Conservation (phyloP, 129 eudicot species). For the Cynara cardunculus region DNA sequence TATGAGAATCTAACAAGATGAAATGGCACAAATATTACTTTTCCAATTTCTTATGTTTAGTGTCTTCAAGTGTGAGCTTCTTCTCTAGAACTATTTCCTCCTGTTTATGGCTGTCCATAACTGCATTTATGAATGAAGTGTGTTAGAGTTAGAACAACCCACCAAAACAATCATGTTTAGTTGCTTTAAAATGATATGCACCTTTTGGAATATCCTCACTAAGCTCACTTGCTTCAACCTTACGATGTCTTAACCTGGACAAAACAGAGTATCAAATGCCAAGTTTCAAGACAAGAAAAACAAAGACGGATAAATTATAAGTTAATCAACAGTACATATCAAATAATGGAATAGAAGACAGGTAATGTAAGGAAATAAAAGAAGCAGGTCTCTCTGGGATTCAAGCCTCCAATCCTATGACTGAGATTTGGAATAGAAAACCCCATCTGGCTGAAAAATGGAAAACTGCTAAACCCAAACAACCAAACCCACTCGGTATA, state of each 20-base stretch:
- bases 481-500: neutral
- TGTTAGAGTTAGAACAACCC: slow-evolving; percentile 17
- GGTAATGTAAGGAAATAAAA: neutral
- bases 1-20: neutral
- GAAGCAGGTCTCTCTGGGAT: neutral
- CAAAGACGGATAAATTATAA: neutral
- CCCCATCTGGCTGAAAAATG: neutral
- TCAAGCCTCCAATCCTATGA: neutral
- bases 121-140: slow-evolving; percentile 26
- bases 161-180: neutral
- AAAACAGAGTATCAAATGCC: slow-evolving; percentile 17
- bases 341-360: neutral
- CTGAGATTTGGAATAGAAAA: neutral
- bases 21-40: slow-evolving; percentile 34
- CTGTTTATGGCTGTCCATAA: slow-evolving; percentile 21
- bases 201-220: slow-evolving; percentile 55
- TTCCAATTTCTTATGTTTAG: slow-evolving; percentile 40
- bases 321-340: slow-evolving; percentile 2
- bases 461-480: neutral
- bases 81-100: slow-evolving; percentile 35
- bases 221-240: slow-evolving; percentile 43
- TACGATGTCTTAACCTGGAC: slow-evolving; percentile 39
- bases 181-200: slow-evolving; percentile 19
- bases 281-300: slow-evolving; percentile 14
- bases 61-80: slow-evolving; percentile 33